These are phyloP conservation scores for Penicillium cinerascens DNA, from an alignment of 495 filamentous ascomycete genomes.

Conservation along the genomic window DNA sequence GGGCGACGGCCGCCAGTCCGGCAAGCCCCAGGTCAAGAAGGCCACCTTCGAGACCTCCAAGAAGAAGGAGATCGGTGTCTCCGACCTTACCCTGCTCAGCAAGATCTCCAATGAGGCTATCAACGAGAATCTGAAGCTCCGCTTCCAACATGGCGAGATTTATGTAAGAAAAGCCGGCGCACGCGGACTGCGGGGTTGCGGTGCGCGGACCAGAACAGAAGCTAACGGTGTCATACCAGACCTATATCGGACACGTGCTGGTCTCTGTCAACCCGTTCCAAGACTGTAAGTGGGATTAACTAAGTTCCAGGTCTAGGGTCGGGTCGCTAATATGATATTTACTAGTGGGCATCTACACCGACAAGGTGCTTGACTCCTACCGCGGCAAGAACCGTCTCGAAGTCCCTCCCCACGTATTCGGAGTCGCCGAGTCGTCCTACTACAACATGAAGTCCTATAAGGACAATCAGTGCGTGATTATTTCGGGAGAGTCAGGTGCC, in stretches of 20 bases:
- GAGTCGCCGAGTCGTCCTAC: slow-evolving; percentile 92
- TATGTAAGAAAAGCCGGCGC: slow-evolving; percentile 59
- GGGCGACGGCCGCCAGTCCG: slow-evolving; percentile 42
- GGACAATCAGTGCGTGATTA: slow-evolving; percentile 99
- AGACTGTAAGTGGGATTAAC: slow-evolving; percentile 58
- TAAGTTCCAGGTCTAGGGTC: slow-evolving; percentile 5
- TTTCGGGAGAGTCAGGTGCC: slow-evolving; percentile 96
- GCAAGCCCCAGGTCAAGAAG: slow-evolving; percentile 79
- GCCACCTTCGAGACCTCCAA: slow-evolving; percentile 92
- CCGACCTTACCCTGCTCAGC: slow-evolving; percentile 93
- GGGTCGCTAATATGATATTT: slow-evolving; percentile 14
- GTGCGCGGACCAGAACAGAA: slow-evolving; percentile 14
- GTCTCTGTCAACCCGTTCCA: slow-evolving; percentile 99
- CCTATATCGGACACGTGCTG: slow-evolving; percentile 99
- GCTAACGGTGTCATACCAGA: slow-evolving; percentile 51
- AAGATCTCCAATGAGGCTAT: slow-evolving; percentile 99
- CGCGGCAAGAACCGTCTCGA: slow-evolving; percentile 95
- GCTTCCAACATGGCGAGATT: slow-evolving; percentile 94
- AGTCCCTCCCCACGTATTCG: slow-evolving; percentile 94
- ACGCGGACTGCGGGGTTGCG: slow-evolving; percentile 16
- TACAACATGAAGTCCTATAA: slow-evolving; percentile 99
- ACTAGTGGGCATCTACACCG: slow-evolving; percentile 94
- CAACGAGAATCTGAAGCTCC: slow-evolving; percentile 96
- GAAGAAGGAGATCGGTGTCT: slow-evolving; percentile 99
- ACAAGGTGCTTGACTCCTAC: slow-evolving; percentile 85